Evolutionary conservation across 2,329 filamentous ascomycete species (phyloP), one percentile per base, ranked within the genome.

Genomic region (Raffaelea ambrosiae): DNA sequence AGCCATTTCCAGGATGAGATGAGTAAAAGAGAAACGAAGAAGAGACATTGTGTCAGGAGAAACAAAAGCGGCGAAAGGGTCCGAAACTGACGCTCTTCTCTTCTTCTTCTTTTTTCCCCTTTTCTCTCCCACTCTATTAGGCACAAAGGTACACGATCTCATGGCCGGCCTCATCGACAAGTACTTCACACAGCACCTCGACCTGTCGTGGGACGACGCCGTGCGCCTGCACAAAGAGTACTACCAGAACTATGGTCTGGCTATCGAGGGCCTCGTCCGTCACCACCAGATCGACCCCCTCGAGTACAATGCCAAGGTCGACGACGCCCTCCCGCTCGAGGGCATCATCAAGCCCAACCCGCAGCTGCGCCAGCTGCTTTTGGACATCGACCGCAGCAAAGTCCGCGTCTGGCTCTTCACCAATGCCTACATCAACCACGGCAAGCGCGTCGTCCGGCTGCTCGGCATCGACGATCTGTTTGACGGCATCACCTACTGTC

Each of bases 261-360:
- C 93, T 26, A 94, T 98, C 54, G 89, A 97, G 68, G 93, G 93
- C 2, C 77, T 98, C 1, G 88, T 95, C 35, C 83, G 88, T 10
- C 86, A 96, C 66, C 93, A 98, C 70, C 83, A 95, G 66, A 95
- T 98, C 58, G 88, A 97, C 59, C 87, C 93, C 1, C 73, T 98
- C 5, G 89, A 94, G 48, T 98, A 97, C 72, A 98, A 98, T 64
- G 69, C 78, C 54, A 84, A 95, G 66, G 93, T 98, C 13, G 93
- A 98, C 61, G 93, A 98, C 63, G 93, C 93, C 3, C 69, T 98
- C 20, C 90, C 93, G 0, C 76, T 98, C 3, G 88, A 96, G 59
- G 73, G 77, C 18, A 79, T 97, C 60, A 84, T 98, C 61, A 83
- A 83, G 60, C 87, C 88, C 0, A 81, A 94, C 58, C 76, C 82